phyloP scores from a whole-genome alignment of 768 basidiomycete genomes.

The Rhizopogon roseolus region DNA sequence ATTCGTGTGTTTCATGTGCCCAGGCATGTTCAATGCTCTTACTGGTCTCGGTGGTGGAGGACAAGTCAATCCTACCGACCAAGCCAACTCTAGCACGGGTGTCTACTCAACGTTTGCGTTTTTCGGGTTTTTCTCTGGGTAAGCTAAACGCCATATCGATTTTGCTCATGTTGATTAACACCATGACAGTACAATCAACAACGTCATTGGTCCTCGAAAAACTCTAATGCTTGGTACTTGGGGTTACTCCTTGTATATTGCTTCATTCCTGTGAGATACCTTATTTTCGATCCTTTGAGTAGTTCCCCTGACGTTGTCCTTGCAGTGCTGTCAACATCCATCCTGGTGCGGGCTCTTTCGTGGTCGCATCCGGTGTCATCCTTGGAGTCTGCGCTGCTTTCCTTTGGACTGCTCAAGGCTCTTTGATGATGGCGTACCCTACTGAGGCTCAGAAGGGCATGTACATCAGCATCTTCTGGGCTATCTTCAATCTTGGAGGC shows the following conservation, averaged over 20 bases:
- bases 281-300: background rate
- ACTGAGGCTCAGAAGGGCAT: slow-evolving; percentile 52
- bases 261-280: slow-evolving; percentile 36
- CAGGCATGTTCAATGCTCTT: slow-evolving; percentile 75
- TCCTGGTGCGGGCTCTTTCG: slow-evolving; percentile 38
- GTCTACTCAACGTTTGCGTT: slow-evolving; percentile 62
- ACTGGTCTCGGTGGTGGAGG: slow-evolving; percentile 81
- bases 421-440: slow-evolving; percentile 54
- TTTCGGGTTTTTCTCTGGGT: slow-evolving; percentile 70
- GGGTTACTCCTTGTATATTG: slow-evolving; percentile 49
- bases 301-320: background rate
- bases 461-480: slow-evolving; percentile 51
- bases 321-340: slow-evolving; percentile 40
- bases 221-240: slow-evolving; percentile 47
- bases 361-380: slow-evolving; percentile 44
- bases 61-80: slow-evolving; percentile 57
- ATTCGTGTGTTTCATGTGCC: slow-evolving; percentile 55
- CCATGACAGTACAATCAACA: slow-evolving; percentile 61
- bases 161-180: background rate
- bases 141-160: slow-evolving; percentile 9
- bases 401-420: slow-evolving; percentile 50
- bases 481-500: slow-evolving; percentile 76
- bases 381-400: slow-evolving; percentile 48
- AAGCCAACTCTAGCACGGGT: slow-evolving; percentile 64
- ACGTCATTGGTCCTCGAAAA: slow-evolving; percentile 49